These are phyloP conservation scores for Entelexis paramagnoliae DNA, from an alignment of 1,139 yeast species.

Conservation along the genomic window DNA sequence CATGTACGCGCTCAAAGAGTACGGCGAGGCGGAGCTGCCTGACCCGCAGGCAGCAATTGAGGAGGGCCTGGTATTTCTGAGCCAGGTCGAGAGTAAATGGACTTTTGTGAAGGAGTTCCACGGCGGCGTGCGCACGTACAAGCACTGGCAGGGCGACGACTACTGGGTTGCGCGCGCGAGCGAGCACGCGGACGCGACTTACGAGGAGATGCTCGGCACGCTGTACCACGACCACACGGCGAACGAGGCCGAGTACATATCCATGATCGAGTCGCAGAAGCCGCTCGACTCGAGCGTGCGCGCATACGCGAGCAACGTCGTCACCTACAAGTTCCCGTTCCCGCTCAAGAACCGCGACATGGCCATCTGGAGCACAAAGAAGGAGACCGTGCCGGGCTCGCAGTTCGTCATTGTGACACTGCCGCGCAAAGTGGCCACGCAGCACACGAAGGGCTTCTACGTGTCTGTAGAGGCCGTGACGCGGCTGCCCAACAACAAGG, in stretches of 20 bases:
- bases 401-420: constrained; percentile 45
- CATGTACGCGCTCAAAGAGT: constrained; percentile 25
- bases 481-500: constrained; percentile 31
- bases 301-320: constrained; percentile 24
- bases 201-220: constrained; percentile 28
- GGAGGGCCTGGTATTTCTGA: constrained; percentile 25
- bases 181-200: constrained; percentile 29
- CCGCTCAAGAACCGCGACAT: constrained; percentile 45
- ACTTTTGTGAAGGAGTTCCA: background rate
- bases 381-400: constrained; percentile 30
- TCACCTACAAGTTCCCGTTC: constrained; percentile 43
- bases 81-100: constrained; percentile 20
- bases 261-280: constrained; percentile 32
- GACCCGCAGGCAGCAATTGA: constrained; percentile 23
- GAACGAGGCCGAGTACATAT: constrained; percentile 35
- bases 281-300: constrained; percentile 23
- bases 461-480: constrained; percentile 51
- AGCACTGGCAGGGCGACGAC: constrained; percentile 28
- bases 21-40: constrained; percentile 26
- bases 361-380: constrained; percentile 47
- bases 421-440: constrained; percentile 33
- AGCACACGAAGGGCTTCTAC: constrained; percentile 34
- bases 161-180: constrained; percentile 43
- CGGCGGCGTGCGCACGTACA: constrained; percentile 31
- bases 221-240: constrained; percentile 33